A percentile compares a stretch with the other conserved stretches of the same genome.
phyloP scores from a whole-genome alignment of 2,329 filamentous ascomycete species.

The Pyrenochaeta sp. region DNA sequence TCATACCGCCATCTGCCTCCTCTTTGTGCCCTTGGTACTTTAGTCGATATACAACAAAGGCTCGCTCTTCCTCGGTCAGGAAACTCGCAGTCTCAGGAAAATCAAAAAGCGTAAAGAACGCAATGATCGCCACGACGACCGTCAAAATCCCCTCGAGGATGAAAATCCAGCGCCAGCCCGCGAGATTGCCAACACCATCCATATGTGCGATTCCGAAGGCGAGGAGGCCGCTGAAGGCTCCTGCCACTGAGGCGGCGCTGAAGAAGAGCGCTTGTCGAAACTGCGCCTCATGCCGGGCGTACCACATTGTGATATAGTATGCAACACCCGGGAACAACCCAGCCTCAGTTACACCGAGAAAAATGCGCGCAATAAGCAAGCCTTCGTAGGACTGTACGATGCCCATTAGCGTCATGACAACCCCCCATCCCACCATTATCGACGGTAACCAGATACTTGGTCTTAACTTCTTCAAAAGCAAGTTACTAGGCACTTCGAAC shows the following conservation, averaged over 20 bases:
- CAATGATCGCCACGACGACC: constrained; percentile 45
- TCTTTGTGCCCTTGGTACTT: constrained; percentile 55
- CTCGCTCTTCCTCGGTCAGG: constrained; percentile 61
- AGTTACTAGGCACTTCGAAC: constrained; percentile 65
- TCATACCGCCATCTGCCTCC: constrained; percentile 66
- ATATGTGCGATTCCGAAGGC: constrained; percentile 68
- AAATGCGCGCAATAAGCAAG: constrained; percentile 56
- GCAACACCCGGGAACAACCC: constrained; percentile 40
- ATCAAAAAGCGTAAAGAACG: constrained; percentile 67
- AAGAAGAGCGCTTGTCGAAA: constrained; percentile 68
- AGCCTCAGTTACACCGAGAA: constrained; percentile 53
- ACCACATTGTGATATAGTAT: constrained; percentile 44
- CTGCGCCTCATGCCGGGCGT: constrained; percentile 66
- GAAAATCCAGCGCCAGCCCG: constrained; percentile 48
- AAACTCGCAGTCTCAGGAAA: constrained; percentile 69
- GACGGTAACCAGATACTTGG: constrained; percentile 54
- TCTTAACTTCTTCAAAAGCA: constrained; percentile 67
- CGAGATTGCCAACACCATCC: constrained; percentile 59
- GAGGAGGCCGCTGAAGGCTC: constrained; percentile 68
- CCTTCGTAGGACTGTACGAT: constrained; percentile 57
- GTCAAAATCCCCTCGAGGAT: constrained; percentile 49
- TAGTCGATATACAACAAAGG: constrained; percentile 68
- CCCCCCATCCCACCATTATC: constrained; percentile 62
- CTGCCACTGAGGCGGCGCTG: constrained; percentile 64
- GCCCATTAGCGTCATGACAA: constrained; percentile 61